These are phyloP conservation scores for Spizellomyces punctatus DNA, from an alignment of 192 early-diverging fungal species.

Conservation along the genomic window DNA sequence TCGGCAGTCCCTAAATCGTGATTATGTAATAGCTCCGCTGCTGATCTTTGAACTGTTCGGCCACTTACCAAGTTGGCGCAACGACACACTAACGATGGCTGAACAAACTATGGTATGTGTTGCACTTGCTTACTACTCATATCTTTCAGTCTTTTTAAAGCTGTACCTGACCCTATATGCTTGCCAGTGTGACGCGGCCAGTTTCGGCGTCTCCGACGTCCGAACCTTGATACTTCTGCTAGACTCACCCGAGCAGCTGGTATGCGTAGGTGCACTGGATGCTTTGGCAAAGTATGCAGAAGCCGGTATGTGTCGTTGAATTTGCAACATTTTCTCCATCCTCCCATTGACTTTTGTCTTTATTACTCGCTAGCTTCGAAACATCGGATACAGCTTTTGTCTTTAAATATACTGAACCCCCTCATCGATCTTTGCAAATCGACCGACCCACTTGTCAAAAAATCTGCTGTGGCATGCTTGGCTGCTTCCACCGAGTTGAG, in stretches of 20 bases:
- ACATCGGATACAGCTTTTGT: slow-evolving; percentile 46
- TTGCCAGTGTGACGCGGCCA: slow-evolving; percentile 36
- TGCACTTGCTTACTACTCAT: neutral
- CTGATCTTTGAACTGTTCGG: no score
- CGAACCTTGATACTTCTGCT: slow-evolving; percentile 55
- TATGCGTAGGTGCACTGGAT: slow-evolving; percentile 45
- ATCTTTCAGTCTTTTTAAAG: neutral
- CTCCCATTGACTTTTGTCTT: no score
- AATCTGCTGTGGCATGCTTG: slow-evolving; percentile 52
- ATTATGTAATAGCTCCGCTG: no score
- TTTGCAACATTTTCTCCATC: neutral
- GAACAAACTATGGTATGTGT: slow-evolving; percentile 18
- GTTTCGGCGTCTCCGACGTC: slow-evolving; percentile 45
- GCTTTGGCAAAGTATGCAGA: slow-evolving; percentile 60
- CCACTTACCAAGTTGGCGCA: no score
- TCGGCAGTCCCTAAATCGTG: no score
- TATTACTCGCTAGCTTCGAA: slow-evolving; percentile 38
- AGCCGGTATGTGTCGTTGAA: slow-evolving; percentile 28
- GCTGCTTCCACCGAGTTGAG: slow-evolving; percentile 52
- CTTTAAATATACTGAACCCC: slow-evolving; percentile 39
- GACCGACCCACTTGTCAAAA: slow-evolving; percentile 47
- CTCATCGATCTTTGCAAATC: slow-evolving; percentile 38
- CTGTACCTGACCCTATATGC: neutral
- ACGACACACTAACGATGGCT: neutral
- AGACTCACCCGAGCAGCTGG: slow-evolving; percentile 43